Conservation (phyloP, 2,329 filamentous ascomycete genomes). For the Chaetomiaceae sp. region DNA sequence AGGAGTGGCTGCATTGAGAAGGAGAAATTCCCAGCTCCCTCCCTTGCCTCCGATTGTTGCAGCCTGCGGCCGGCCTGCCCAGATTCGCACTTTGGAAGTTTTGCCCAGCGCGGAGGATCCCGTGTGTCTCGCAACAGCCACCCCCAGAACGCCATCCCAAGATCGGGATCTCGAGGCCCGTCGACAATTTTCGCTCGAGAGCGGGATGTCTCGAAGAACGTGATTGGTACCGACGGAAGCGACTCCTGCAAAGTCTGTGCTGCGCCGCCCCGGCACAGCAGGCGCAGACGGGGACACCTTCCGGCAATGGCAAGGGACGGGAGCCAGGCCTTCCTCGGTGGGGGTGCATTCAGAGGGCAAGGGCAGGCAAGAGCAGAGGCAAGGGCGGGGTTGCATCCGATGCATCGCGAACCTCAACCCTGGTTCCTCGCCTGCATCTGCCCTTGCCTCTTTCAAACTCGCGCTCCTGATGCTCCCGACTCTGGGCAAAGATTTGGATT, state of each 20-base stretch:
- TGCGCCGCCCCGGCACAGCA: conserved; percentile 11
- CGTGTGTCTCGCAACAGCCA: background rate
- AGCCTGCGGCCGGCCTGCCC: background rate
- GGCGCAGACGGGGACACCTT: conserved; percentile 12
- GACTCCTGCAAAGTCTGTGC: conserved; percentile 3
- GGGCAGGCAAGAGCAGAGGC: background rate
- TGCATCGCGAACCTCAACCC: background rate
- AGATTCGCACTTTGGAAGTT: background rate
- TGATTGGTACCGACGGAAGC: conserved; percentile 4
- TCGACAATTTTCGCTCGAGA: background rate
- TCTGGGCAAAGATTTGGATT: background rate
- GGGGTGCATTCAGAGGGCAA: background rate
- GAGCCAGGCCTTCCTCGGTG: too few species aligned
- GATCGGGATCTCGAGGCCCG: background rate
- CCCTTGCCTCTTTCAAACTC: background rate
- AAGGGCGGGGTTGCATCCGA: background rate
- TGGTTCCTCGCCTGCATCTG: background rate
- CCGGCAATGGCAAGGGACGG: too few species aligned
- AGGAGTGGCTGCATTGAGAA: background rate
- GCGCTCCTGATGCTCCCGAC: background rate
- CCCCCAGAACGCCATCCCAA: background rate
- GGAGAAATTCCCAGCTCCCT: too few species aligned
- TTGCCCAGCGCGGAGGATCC: too few species aligned
- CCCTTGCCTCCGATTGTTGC: background rate
- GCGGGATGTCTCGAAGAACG: background rate